phyloP scores from a whole-genome alignment of 768 basidiomycete species.

The Naganishia kalamii region DNA sequence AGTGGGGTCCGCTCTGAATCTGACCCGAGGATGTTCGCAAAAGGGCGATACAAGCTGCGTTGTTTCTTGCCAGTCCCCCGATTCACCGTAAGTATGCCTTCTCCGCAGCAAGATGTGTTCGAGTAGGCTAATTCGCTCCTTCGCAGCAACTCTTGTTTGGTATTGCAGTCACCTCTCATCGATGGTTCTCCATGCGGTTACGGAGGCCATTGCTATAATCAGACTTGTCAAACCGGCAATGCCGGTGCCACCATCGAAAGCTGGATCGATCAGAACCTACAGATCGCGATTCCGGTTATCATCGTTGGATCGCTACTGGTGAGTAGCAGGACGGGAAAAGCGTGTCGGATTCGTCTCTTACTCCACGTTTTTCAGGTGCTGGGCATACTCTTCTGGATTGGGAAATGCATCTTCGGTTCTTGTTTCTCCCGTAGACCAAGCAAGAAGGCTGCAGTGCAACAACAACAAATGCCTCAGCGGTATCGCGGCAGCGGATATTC shows the following conservation, averaged over 20 bases:
- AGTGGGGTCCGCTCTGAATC: constrained; percentile 65
- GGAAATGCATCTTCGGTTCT: constrained; percentile 31
- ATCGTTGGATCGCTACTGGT: constrained; percentile 39
- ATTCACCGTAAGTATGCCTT: constrained; percentile 6
- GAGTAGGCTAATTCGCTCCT: constrained; percentile 9
- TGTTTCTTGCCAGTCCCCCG: constrained; percentile 72
- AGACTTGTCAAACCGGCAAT: constrained; percentile 59
- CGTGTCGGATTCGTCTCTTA: background rate
- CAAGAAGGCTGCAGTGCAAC: background rate
- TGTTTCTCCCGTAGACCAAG: constrained; percentile 27
- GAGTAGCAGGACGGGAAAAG: constrained; percentile 21
- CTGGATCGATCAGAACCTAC: constrained; percentile 67
- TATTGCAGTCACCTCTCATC: constrained; percentile 63
- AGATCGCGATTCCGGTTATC: constrained; percentile 44
- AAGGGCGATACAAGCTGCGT: constrained; percentile 63
- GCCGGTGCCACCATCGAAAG: constrained; percentile 61
- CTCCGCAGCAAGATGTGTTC: background rate
- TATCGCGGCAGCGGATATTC: background rate
- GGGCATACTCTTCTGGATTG: constrained; percentile 30
- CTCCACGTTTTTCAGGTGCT: constrained; percentile 22
- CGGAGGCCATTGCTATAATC: constrained; percentile 57
- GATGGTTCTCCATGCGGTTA: constrained; percentile 79
- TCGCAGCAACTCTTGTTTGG: constrained; percentile 56
- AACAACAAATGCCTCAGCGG: background rate
- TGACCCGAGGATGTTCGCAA: constrained; percentile 62